Evolutionary conservation across 2,329 filamentous ascomycete species (phyloP).

Genomic region (Hymenotorrendiella dingleyae): DNA sequence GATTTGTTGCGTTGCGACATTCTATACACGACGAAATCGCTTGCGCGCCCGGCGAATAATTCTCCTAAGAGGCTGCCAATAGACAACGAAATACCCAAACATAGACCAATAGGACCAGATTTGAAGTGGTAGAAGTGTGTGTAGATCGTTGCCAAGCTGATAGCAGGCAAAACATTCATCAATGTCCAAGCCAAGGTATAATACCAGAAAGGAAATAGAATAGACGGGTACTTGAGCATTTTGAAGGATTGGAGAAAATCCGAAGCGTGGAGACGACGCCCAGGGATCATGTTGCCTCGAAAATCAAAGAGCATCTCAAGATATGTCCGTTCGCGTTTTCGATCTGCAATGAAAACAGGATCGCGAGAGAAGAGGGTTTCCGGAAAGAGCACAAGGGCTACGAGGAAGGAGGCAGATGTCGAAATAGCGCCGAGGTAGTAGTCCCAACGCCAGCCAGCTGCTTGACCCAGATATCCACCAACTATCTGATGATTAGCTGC

Average conservation of each 20-base stretch:
- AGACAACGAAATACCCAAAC: constrained; percentile 21
- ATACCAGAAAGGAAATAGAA: constrained; percentile 27
- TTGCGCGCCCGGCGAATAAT: constrained; percentile 22
- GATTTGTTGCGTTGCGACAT: constrained; percentile 16
- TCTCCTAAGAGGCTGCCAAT: constrained; percentile 26
- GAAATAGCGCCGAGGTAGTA: constrained; percentile 27
- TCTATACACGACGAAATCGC: constrained; percentile 21
- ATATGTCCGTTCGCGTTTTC: constrained; percentile 21
- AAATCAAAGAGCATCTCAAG: constrained; percentile 24
- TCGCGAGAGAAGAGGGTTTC: constrained; percentile 29
- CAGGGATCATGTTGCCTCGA: constrained; percentile 22
- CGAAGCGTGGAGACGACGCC: constrained; percentile 18
- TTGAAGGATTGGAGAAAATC: constrained; percentile 26
- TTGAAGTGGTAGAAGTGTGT: constrained; percentile 22
- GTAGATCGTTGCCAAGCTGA: constrained; percentile 24
- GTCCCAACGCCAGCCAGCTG: constrained; percentile 28
- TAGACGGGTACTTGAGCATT: constrained; percentile 27
- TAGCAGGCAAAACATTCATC: constrained; percentile 27
- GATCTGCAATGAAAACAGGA: constrained; percentile 18
- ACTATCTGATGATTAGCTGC: constrained; percentile 14
- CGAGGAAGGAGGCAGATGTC: constrained; percentile 18
- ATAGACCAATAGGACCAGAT: constrained; percentile 24
- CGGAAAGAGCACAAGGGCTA: constrained; percentile 28
- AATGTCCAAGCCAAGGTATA: constrained; percentile 28
- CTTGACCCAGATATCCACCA: constrained; percentile 25